Base-by-base conservation (phyloP, 1,284 basidiomycete genomes). In the Puccinia triticina region DNA sequence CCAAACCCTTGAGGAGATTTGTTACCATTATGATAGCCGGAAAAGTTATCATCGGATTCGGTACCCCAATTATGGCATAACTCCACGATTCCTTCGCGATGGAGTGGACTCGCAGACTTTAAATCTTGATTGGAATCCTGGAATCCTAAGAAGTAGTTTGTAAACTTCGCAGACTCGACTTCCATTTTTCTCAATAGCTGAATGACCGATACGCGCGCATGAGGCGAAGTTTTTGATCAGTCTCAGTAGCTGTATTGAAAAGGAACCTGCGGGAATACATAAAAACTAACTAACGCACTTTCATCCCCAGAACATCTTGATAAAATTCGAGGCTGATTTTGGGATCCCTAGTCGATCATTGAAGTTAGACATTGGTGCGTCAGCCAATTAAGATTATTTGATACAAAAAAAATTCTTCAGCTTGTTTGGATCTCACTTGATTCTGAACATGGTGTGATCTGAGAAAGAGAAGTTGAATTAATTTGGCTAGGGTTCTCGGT, bases 1-100 rank as follows among this genome's bases (percentile, higher is more conserved):
- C 87, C 86, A 81, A 86, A 88, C 1, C 79, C 73, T 67, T 72
- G 92, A 14, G 93, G 93, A n/a, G 96, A 94, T 7, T 90, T 87
- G 88, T 97, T 97, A 0, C 95, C 95, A 84, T 87, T 92, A 18
- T 91, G 89, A 87, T 96, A 96, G 64, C 93, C 93, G 85, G 91
- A 87, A 89, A 95, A 96, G 83, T 88, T 87, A 83, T 91, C 85
- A 87, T 96, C 93, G 83, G 87, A 88, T 88, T 96, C 94, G 71
- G 95, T 96, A 82, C 94, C 84, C 83, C 82, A 83, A 72, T 95
- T 95, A 88, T 94, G 92, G 14, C 93, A 94, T 73, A 96, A 90
- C 87, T 96, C 94, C 83, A 96, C 91, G 82, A 95, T 89, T 80
- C 92, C 92, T 91, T 88, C 87, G 53, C 88, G 85, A 69, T 84